Base-by-base conservation (phyloP, 2,329 filamentous ascomycete genomes). In the Hypoxylon sp. region DNA sequence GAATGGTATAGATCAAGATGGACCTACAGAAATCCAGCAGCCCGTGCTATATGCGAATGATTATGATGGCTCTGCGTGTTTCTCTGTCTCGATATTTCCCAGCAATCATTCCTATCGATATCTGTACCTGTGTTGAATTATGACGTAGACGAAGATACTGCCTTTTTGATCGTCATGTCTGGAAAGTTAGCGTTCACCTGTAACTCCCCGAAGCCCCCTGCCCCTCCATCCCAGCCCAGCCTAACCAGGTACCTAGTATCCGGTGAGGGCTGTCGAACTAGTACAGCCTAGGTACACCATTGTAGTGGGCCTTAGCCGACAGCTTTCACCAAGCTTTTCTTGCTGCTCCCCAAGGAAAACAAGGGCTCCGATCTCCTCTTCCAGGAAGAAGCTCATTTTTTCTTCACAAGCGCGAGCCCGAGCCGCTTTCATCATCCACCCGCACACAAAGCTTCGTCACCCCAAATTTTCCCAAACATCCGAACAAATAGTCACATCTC, bases 381-480 rank as follows among this genome's bases (percentile, higher is more conserved):
- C 48, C 58, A 46, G 44, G 46, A 56, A 50, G 43, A 64, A 67
- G 53, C 53, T 58, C 32, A 59, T 67, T 68, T 64, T 68, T 63
- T 60, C 17, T 58, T 56, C 24, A 4, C 24, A n/a, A n/a, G 24
- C 24, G 24, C 24, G 7, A 26, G 59, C 51, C 44, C 62, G 70
- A 72, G 70, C 72, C 73, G 72, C 72, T 74, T 73, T 73, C 73
- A 73, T 74, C 72, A 74, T 74, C 60, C 68, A 68, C 63, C 61
- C 62, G 32, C 65, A 69, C 65, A 69, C 54, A 69, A 52, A 61
- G 58, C 65, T 56, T 54, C 56, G 59, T 47, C 55, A 63, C 39
- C 54, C 56, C 37, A 56, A 62, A 57, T 62, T 57, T 37, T 59
- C 34, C 53, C 41, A 62, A 62, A 60, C 57, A 61, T 59, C 44